Conservation (phyloP, 768 basidiomycete species). For the Phylloporus arenicola region DNA sequence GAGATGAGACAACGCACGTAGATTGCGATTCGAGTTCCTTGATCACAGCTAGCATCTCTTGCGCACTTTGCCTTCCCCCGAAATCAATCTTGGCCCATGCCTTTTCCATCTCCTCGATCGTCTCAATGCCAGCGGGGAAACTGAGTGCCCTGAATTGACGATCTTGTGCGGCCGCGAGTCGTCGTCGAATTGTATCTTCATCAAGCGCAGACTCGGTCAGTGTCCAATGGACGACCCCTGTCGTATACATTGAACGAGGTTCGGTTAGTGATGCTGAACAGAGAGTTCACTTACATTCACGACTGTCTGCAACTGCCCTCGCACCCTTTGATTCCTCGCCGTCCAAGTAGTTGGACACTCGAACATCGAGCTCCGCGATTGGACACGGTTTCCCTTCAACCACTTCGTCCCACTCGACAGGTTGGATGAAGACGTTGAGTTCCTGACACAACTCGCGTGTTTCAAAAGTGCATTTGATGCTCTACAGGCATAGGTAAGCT, state of each 20-base stretch:
- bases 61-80: slow-evolving; percentile 9
- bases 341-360: slow-evolving; percentile 41
- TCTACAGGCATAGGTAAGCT: slow-evolving; percentile 30
- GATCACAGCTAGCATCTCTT: slow-evolving; percentile 2
- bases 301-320: slow-evolving; percentile 24
- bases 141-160: slow-evolving; percentile 44
- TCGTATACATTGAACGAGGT: background rate
- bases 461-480: slow-evolving; percentile 58
- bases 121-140: slow-evolving; percentile 46
- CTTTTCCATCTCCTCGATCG: slow-evolving; percentile 24
- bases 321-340: slow-evolving; percentile 35
- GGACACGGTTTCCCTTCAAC: slow-evolving; percentile 34
- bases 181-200: slow-evolving; percentile 32
- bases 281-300: slow-evolving; percentile 13
- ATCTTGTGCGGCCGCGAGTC: slow-evolving; percentile 30
- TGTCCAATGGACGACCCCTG: slow-evolving; percentile 63
- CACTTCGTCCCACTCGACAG: slow-evolving; percentile 41
- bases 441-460: slow-evolving; percentile 38
- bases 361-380: slow-evolving; percentile 56
- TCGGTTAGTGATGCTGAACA: too few species aligned
- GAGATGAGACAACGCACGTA: slow-evolving; percentile 2
- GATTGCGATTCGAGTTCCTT: background rate
- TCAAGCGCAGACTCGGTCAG: slow-evolving; percentile 38
- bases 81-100: slow-evolving; percentile 31
- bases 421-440: slow-evolving; percentile 67